Percentiles rank a stretch among this genome's conserved stretches.
phyloP scores from a whole-genome alignment of 768 basidiomycete species.

The Trametes cinnabarina region DNA sequence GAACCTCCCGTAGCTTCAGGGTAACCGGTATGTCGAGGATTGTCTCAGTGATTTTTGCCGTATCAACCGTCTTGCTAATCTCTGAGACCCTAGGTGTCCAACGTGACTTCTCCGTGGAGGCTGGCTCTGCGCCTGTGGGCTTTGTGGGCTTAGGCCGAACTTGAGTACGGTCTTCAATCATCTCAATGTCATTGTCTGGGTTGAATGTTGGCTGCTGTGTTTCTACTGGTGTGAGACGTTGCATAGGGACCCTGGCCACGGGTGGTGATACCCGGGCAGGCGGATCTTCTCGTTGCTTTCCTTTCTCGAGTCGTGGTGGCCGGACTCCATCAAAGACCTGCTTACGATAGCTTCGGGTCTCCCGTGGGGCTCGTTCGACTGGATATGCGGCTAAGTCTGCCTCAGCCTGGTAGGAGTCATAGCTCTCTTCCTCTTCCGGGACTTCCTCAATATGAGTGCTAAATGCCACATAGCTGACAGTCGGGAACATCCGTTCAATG shows the following conservation, averaged over 20 bases:
- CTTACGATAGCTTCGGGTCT: neutral
- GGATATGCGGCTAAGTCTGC: neutral
- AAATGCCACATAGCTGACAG: neutral
- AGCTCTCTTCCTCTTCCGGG: neutral
- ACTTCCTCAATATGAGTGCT: neutral
- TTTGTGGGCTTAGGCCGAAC: neutral
- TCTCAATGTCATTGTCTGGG: constrained; percentile 2
- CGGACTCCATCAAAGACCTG: neutral
- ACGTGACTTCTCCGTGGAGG: neutral
- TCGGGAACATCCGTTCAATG: neutral
- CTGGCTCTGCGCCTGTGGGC: too few relatives aligned
- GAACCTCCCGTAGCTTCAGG: constrained; percentile 4
- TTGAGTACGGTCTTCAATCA: constrained; percentile 1
- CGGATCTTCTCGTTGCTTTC: neutral
- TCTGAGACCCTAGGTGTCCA: neutral
- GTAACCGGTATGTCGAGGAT: constrained; percentile 7
- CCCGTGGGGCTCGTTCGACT: neutral
- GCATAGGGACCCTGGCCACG: neutral
- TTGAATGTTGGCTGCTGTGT: neutral
- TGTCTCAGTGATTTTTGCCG: neutral
- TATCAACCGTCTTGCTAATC: neutral
- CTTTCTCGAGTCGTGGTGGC: neutral
- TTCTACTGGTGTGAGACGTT: neutral
- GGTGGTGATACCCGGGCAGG: neutral
- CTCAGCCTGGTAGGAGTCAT: too few relatives aligned